phyloP scores from a whole-genome alignment of 805 yeast genomes.

The Starmerella floricola region DNA sequence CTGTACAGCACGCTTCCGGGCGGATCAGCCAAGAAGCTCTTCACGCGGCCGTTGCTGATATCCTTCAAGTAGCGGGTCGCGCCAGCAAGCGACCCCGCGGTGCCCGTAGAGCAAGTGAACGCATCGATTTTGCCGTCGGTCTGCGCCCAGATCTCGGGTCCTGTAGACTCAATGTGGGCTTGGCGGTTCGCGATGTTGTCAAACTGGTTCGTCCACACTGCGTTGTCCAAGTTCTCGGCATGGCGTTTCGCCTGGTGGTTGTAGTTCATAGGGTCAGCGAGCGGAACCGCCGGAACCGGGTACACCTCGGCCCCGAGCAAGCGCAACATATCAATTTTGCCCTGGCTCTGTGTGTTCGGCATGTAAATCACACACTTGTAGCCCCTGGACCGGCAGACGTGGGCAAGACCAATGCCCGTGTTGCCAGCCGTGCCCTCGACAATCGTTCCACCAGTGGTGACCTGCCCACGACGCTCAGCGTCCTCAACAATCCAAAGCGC shows the following conservation, averaged over 20 bases:
- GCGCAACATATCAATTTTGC: constrained; percentile 61
- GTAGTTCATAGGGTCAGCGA: constrained; percentile 68
- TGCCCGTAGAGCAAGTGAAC: constrained; percentile 83
- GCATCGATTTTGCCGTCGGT: constrained; percentile 67
- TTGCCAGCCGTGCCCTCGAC: constrained; percentile 94
- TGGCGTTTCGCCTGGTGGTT: constrained; percentile 80
- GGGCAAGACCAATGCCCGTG: constrained; percentile 88
- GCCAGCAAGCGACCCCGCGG: constrained; percentile 90
- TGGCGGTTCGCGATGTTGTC: constrained; percentile 80
- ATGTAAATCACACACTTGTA: constrained; percentile 77
- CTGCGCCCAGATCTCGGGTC: constrained; percentile 87
- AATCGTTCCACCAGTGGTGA: constrained; percentile 69
- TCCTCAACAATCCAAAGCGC: constrained; percentile 65
- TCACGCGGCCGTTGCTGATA: constrained; percentile 47
- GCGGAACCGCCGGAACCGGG: constrained; percentile 82
- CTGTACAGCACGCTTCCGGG: constrained; percentile 83
- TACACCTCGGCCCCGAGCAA: constrained; percentile 74
- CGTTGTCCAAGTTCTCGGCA: constrained; percentile 62
- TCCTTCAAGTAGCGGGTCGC: constrained; percentile 64
- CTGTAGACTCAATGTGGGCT: constrained; percentile 81
- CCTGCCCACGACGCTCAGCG: constrained; percentile 51
- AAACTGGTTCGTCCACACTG: constrained; percentile 89
- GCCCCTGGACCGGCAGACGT: constrained; percentile 63
- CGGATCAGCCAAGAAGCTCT: constrained; percentile 75
- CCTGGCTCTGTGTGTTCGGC: constrained; percentile 81